These are phyloP conservation scores for Entonaema liquescens DNA, from an alignment of 495 filamentous ascomycete genomes.

Conservation along the genomic window DNA sequence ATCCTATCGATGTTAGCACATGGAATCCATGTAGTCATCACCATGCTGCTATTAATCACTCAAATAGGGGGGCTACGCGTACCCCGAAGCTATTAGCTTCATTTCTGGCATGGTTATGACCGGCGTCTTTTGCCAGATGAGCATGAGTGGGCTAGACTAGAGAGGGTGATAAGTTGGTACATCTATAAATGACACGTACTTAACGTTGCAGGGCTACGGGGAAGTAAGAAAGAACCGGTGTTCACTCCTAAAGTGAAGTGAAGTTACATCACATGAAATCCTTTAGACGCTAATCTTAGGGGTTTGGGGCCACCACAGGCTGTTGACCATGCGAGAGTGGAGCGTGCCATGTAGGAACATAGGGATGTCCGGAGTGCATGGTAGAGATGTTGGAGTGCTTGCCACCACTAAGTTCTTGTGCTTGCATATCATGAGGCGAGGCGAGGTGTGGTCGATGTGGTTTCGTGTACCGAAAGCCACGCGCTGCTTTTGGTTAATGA, in stretches of 20 bases:
- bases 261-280: constrained; percentile 2
- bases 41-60: constrained; percentile 9
- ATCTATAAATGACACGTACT: background rate
- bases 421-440: constrained; percentile 25
- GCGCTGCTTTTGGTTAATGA: constrained; percentile 15
- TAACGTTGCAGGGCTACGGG: constrained; percentile 3
- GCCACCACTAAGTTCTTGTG: background rate
- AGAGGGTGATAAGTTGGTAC: constrained; percentile 15
- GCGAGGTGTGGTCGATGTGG: constrained; percentile 16
- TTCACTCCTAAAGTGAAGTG: constrained; percentile 1
- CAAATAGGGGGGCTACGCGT: constrained; percentile 1
- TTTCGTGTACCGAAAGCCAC: constrained; percentile 1
- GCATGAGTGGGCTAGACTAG: background rate
- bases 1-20: background rate
- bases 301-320: constrained; percentile 5
- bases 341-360: background rate
- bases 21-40: background rate
- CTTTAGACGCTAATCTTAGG: background rate
- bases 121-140: background rate
- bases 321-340: background rate
- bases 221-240: background rate
- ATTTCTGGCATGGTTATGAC: background rate
- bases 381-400: constrained; percentile 2
- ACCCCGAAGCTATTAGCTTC: background rate
- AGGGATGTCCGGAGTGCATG: constrained; percentile 13